Conservation (phyloP, 2,329 filamentous ascomycete species). For the Fonsecaea pugnacius region DNA sequence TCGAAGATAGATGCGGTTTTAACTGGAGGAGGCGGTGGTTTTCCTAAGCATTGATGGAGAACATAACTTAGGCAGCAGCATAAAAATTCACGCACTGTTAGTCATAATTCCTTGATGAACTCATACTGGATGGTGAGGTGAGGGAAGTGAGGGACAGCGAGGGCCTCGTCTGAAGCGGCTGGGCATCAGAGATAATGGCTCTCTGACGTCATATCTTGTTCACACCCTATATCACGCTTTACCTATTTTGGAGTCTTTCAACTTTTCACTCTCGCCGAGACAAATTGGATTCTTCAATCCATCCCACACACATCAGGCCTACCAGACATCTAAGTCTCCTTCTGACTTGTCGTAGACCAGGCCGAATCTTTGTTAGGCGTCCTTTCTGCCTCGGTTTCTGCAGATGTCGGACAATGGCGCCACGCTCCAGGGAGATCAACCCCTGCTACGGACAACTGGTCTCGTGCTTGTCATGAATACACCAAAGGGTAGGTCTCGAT, state of each 20-base stretch:
- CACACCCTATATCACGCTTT: neutral
- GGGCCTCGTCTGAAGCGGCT: neutral
- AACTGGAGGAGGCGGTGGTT: neutral
- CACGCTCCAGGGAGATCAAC: conserved; percentile 25
- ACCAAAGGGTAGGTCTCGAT: conserved; percentile 34
- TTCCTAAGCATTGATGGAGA: neutral
- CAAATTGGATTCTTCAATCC: neutral
- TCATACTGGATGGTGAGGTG: neutral
- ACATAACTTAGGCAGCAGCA: neutral
- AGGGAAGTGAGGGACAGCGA: neutral
- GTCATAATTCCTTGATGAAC: neutral
- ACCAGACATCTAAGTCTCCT: neutral
- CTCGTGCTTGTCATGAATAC: conserved; percentile 37
- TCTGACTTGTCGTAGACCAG: neutral
- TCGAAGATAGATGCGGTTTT: neutral
- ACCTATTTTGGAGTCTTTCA: neutral
- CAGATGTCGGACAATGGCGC: conserved; percentile 30
- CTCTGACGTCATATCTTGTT: neutral
- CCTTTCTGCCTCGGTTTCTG: neutral
- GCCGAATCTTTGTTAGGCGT: neutral
- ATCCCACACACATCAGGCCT: neutral
- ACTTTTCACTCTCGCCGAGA: neutral
- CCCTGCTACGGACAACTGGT: conserved; percentile 29
- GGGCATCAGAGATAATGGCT: neutral
- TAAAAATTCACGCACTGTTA: neutral